Evolutionary conservation across 495 filamentous ascomycete species (phyloP).

Genomic region (Trichoderma parareesei): DNA sequence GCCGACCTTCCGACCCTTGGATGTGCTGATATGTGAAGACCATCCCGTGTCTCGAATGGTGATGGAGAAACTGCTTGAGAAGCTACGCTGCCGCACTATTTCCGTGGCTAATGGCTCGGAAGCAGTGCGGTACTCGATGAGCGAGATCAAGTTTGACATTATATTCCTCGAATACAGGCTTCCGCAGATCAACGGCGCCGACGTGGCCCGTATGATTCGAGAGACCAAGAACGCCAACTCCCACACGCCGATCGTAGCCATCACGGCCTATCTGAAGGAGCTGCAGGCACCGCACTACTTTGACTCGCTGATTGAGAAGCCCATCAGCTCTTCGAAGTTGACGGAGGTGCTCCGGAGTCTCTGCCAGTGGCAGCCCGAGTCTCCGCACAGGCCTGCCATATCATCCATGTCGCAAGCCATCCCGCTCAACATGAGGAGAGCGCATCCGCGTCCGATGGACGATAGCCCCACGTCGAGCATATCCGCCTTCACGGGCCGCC

Average conservation of each 20-base stretch:
- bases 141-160: constrained; percentile 92
- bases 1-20: constrained; percentile 80
- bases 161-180: constrained; percentile 97
- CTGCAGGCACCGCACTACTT: constrained; percentile 91
- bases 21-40: constrained; percentile 95
- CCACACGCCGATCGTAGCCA: constrained; percentile 90
- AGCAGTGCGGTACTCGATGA: constrained; percentile 82
- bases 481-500: constrained; percentile 59
- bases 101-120: constrained; percentile 81
- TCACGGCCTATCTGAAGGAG: constrained; percentile 97
- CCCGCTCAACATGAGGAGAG: constrained; percentile 52
- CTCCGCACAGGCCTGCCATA: constrained; percentile 23
- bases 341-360: constrained; percentile 75
- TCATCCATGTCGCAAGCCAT: constrained; percentile 42
- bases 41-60: constrained; percentile 95
- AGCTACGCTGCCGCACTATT: constrained; percentile 91
- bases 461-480: constrained; percentile 81
- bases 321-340: constrained; percentile 80
- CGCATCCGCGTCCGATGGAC: constrained; percentile 34
- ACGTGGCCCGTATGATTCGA: constrained; percentile 94
- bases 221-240: constrained; percentile 90
- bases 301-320: constrained; percentile 89
- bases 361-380: constrained; percentile 86
- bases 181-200: constrained; percentile 86
- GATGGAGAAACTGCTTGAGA: constrained; percentile 94